Percentiles rank a stretch among this genome's conserved stretches.
phyloP scores from a whole-genome alignment of 2,329 filamentous ascomycete genomes.

The Botryotinia narcissicola region DNA sequence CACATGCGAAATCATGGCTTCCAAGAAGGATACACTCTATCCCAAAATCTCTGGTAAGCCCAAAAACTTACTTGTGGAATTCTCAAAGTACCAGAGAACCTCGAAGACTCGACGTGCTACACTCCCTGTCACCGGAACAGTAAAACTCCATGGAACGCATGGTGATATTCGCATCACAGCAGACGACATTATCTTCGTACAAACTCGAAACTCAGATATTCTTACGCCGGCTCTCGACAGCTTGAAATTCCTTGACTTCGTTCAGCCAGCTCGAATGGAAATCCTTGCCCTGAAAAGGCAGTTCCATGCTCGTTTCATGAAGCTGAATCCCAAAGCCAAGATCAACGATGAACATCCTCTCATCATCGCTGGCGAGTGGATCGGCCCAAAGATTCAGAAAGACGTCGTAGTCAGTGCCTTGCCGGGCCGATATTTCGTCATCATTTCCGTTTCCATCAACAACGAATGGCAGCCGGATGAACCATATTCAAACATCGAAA shows the following conservation, averaged over 20 bases:
- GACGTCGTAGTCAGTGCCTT: conserved; percentile 24
- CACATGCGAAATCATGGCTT: background rate
- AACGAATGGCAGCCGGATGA: conserved; percentile 27
- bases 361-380: conserved; percentile 33
- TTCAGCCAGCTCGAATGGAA: background rate
- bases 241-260: background rate
- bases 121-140: conserved; percentile 27
- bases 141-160: conserved; percentile 33
- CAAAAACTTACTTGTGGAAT: conserved; percentile 4
- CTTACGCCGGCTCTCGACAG: background rate
- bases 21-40: background rate
- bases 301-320: conserved; percentile 17
- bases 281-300: conserved; percentile 12
- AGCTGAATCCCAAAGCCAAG: conserved; percentile 20
- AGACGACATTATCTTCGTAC: conserved; percentile 24
- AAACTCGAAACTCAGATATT: conserved; percentile 26
- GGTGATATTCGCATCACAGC: conserved; percentile 28
- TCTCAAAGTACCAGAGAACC: background rate
- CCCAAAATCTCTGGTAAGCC: conserved; percentile 9
- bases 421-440: conserved; percentile 27
- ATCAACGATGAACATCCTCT: conserved; percentile 23
- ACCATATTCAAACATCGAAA: conserved; percentile 26
- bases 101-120: background rate
- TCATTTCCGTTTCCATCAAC: conserved; percentile 29
- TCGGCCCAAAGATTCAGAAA: conserved; percentile 30